Evolutionary conservation across 129 eudicot species (phyloP).

Genomic region (Escallonia herrerae): DNA sequence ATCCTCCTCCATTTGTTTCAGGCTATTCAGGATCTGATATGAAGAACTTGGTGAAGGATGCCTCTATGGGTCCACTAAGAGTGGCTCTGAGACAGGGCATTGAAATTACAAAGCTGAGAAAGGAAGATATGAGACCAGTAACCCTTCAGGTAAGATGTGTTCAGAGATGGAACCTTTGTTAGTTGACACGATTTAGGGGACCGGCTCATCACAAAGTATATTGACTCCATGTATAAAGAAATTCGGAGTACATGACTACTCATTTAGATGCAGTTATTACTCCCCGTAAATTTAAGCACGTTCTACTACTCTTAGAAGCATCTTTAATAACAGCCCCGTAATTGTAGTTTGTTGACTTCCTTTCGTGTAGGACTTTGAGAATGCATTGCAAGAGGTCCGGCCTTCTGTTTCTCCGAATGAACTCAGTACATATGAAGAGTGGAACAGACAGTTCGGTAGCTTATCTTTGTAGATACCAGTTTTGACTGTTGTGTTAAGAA

Average conservation of each 20-base stretch:
- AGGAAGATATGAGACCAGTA: constrained; percentile 90
- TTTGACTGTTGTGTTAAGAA: background rate
- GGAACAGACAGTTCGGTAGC: constrained; percentile 92
- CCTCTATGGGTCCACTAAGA: constrained; percentile 99
- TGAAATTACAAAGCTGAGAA: constrained; percentile 65
- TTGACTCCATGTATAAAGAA: too few species aligned
- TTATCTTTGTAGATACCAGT: constrained; percentile 34
- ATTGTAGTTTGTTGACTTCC: background rate
- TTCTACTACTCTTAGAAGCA: background rate
- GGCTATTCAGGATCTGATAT: constrained; percentile 98
- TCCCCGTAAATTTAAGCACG: background rate
- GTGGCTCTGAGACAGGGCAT: constrained; percentile 74
- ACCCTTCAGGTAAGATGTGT: constrained; percentile 46
- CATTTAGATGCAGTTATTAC: background rate
- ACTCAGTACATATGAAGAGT: constrained; percentile 62
- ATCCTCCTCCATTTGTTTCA: constrained; percentile 15
- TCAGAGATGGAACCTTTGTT: background rate
- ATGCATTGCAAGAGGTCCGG: constrained; percentile 74
- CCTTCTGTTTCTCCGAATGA: constrained; percentile 80
- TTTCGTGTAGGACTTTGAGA: constrained; percentile 51
- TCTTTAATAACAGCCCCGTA: background rate
- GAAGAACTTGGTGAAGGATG: constrained; percentile 98
- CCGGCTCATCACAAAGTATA: too few species aligned
- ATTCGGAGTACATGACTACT: background rate
- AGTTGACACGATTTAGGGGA: too few species aligned